Evolutionary conservation across 805 yeast genomes (phyloP).

Genomic region (Lachancea nothofagi): DNA sequence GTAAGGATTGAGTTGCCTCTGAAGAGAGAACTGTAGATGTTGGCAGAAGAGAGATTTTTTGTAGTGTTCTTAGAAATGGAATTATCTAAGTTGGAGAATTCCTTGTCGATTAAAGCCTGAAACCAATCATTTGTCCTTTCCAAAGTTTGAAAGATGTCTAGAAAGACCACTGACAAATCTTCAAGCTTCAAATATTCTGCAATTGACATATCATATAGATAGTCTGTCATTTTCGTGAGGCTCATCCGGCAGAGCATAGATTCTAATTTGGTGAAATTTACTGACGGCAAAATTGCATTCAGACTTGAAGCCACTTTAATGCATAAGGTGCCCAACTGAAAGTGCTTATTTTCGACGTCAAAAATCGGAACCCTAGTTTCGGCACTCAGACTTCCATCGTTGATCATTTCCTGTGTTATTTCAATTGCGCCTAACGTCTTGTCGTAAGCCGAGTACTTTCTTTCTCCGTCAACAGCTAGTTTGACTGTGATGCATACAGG

Average conservation of each 20-base stretch:
- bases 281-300: conserved; percentile 54
- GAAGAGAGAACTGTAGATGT: conserved; percentile 57
- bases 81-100: conserved; percentile 40
- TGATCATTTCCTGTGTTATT: conserved; percentile 24
- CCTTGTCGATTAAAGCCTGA: conserved; percentile 58
- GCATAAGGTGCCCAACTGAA: conserved; percentile 53
- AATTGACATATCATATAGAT: conserved; percentile 24
- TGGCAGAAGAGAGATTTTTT: conserved; percentile 22
- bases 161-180: conserved; percentile 49
- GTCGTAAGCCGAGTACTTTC: conserved; percentile 30
- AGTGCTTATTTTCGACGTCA: conserved; percentile 32
- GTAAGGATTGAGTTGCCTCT: conserved; percentile 83
- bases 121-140: conserved; percentile 71
- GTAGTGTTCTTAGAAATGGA: conserved; percentile 19
- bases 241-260: conserved; percentile 51
- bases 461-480: conserved; percentile 21
- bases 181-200: conserved; percentile 43
- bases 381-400: conserved; percentile 18
- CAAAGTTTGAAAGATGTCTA: conserved; percentile 70
- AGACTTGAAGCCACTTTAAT: conserved; percentile 47
- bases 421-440: conserved; percentile 48
- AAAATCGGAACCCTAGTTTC: conserved; percentile 42
- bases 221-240: conserved; percentile 46
- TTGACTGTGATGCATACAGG: conserved; percentile 43
- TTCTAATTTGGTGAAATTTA: conserved; percentile 57